These are phyloP conservation scores for Sporisorium graminicola DNA, from an alignment of 1,284 basidiomycete species.

Conservation along the genomic window DNA sequence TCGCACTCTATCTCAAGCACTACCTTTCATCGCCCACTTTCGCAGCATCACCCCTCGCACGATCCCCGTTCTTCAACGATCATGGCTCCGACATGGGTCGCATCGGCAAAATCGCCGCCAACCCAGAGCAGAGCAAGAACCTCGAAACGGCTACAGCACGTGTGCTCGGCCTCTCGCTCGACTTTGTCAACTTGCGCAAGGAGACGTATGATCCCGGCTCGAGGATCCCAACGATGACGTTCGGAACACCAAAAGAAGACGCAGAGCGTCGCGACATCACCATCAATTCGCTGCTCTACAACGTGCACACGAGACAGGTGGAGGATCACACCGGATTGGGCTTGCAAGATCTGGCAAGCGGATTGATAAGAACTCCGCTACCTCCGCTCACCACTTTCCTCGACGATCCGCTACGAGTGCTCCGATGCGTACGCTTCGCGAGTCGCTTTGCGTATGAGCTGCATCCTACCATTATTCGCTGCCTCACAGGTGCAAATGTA, in stretches of 20 bases:
- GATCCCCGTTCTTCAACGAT: conserved; percentile 70
- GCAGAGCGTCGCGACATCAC: conserved; percentile 91
- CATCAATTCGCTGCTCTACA: conserved; percentile 97
- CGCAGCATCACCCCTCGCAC: conserved; percentile 66
- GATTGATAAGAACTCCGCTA: conserved; percentile 89
- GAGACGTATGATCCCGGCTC: conserved; percentile 85
- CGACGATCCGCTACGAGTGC: conserved; percentile 92
- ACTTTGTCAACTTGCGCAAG: conserved; percentile 95
- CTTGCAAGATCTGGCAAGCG: conserved; percentile 81
- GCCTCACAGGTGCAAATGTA: conserved; percentile 34
- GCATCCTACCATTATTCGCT: conserved; percentile 76
- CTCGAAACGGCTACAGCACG: conserved; percentile 94
- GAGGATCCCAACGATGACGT: conserved; percentile 87
- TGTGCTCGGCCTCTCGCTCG: conserved; percentile 85
- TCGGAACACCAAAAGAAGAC: conserved; percentile 93
- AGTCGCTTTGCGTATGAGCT: conserved; percentile 87
- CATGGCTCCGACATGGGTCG: conserved; percentile 55
- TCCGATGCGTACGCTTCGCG: conserved; percentile 91
- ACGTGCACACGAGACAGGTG: conserved; percentile 86
- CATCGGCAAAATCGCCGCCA: conserved; percentile 85
- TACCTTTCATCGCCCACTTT: conserved; percentile 75
- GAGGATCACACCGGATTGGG: conserved; percentile 90
- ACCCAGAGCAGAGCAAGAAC: conserved; percentile 98
- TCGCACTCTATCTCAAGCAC: conserved; percentile 83
- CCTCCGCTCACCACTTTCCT: conserved; percentile 87